Evolutionary conservation across 352 stramenopile genomes (phyloP).

Genomic region (Globisporangium solare): DNA sequence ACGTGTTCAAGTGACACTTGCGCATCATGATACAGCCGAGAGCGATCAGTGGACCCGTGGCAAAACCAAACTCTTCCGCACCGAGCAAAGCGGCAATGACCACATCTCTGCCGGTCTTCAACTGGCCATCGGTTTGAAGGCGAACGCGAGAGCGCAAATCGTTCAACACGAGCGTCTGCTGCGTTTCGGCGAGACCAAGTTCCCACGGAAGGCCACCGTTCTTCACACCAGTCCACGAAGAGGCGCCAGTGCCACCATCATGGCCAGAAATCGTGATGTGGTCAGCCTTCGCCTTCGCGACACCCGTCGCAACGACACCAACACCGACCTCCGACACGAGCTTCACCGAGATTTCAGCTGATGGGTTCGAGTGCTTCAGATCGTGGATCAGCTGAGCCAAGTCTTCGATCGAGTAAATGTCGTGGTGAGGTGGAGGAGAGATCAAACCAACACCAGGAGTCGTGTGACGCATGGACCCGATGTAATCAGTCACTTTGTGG

Average conservation of each 20-base stretch:
- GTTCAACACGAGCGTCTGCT: slow-evolving; percentile 96
- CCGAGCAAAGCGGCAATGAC: slow-evolving; percentile 93
- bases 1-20: slow-evolving; percentile 97
- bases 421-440: slow-evolving; percentile 95
- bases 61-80: slow-evolving; percentile 96
- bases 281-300: slow-evolving; percentile 90
- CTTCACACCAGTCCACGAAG: slow-evolving; percentile 94
- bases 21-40: slow-evolving; percentile 98
- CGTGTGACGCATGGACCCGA: slow-evolving; percentile 94
- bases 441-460: slow-evolving; percentile 95
- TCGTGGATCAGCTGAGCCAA: slow-evolving; percentile 97
- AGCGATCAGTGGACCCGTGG: slow-evolving; percentile 92
- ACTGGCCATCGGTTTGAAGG: slow-evolving; percentile 94
- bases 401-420: slow-evolving; percentile 99
- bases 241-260: slow-evolving; percentile 94
- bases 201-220: slow-evolving; percentile 94
- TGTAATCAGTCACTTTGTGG: slow-evolving; percentile 96
- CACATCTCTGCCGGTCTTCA: slow-evolving; percentile 93
- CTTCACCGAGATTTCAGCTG: slow-evolving; percentile 93
- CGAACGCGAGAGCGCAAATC: slow-evolving; percentile 90
- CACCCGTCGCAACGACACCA: slow-evolving; percentile 92
- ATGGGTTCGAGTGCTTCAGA: slow-evolving; percentile 95
- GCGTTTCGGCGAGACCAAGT: slow-evolving; percentile 93
- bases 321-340: slow-evolving; percentile 96
- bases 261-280: slow-evolving; percentile 95